These are phyloP conservation scores for Spathaspora arborariae DNA, from an alignment of 805 yeast genomes.

Conservation along the genomic window DNA sequence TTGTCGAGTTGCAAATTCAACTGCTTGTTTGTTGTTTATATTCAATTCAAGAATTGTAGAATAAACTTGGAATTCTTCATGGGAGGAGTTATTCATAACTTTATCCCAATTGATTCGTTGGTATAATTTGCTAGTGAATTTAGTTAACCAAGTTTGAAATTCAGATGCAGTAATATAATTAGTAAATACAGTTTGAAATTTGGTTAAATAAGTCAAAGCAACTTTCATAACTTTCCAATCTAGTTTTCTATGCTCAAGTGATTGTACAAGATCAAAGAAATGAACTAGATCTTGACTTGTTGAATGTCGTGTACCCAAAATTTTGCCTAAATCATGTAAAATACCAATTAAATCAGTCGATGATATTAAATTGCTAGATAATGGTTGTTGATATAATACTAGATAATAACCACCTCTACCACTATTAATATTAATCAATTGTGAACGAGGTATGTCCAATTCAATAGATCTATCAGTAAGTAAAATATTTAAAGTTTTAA, in stretches of 20 bases:
- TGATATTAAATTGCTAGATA: constrained; percentile 5
- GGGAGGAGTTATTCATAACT: neutral
- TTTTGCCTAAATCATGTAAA: constrained; percentile 36
- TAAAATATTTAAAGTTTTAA: constrained; percentile 32
- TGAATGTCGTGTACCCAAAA: constrained; percentile 24
- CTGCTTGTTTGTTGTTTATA: neutral
- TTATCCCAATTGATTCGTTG: constrained; percentile 25
- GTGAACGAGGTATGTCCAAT: constrained; percentile 25
- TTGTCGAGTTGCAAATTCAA: constrained; percentile 32
- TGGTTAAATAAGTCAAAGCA: constrained; percentile 31
- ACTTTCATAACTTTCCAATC: constrained; percentile 32
- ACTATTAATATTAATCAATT: constrained; percentile 40
- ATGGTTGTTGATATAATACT: constrained; percentile 39
- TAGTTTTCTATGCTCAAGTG: constrained; percentile 18
- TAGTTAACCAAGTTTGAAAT: constrained; percentile 21
- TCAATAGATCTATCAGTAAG: constrained; percentile 39
- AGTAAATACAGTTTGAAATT: constrained; percentile 26
- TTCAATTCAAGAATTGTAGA: constrained; percentile 5
- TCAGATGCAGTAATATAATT: constrained; percentile 23
- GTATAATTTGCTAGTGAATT: constrained; percentile 15
- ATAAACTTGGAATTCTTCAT: constrained; percentile 41
- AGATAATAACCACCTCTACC: constrained; percentile 46
- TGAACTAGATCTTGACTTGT: constrained; percentile 23
- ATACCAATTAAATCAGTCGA: constrained; percentile 31
- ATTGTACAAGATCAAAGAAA: constrained; percentile 27